These are phyloP conservation scores for Ogataea populi-albae DNA, from an alignment of 805 yeast species.

Conservation along the genomic window DNA sequence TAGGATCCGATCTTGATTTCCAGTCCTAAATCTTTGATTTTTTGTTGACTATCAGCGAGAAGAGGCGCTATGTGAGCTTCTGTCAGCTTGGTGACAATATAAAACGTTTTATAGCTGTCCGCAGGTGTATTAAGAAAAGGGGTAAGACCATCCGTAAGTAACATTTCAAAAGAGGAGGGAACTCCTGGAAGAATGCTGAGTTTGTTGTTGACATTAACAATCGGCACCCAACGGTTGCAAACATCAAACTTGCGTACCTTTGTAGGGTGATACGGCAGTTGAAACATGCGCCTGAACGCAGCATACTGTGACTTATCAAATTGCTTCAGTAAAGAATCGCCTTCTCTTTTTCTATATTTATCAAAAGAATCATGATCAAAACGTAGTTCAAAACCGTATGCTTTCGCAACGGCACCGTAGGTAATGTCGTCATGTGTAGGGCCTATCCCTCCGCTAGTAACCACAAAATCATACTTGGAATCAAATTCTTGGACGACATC, in stretches of 20 bases:
- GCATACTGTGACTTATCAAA: conserved; percentile 42
- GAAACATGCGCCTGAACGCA: conserved; percentile 79
- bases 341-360: conserved; percentile 53
- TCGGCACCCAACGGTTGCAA: conserved; percentile 76
- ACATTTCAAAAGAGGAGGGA: conserved; percentile 63
- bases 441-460: conserved; percentile 77
- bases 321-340: conserved; percentile 31
- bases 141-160: conserved; percentile 45
- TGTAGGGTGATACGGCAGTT: conserved; percentile 47
- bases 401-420: conserved; percentile 68
- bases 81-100: conserved; percentile 55
- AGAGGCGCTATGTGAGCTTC: conserved; percentile 73
- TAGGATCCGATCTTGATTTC: conserved; percentile 75
- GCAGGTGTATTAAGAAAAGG: conserved; percentile 35
- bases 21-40: conserved; percentile 30
- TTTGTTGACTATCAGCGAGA: conserved; percentile 49
- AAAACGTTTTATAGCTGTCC: conserved; percentile 43
- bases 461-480: conserved; percentile 58
- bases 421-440: conserved; percentile 92
- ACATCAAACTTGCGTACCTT: conserved; percentile 46
- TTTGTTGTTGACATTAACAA: conserved; percentile 62
- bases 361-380: conserved; percentile 57
- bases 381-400: conserved; percentile 48
- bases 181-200: conserved; percentile 81
- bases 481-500: conserved; percentile 46